Conservation (phyloP, 176 grass and related monocot species). For the Phoenix roebelenii region DNA sequence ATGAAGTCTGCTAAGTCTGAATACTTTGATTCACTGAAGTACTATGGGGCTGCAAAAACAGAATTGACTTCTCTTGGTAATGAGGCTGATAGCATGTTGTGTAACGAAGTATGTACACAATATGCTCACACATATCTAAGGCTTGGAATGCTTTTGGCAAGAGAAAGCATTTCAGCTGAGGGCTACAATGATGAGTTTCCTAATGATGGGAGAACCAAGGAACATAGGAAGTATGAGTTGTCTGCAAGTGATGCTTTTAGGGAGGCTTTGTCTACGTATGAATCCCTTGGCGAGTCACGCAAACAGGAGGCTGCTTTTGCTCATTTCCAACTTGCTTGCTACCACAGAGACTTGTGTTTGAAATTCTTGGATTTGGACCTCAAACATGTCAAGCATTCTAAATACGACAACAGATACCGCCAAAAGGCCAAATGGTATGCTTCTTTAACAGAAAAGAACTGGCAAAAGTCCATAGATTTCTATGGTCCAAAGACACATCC, state of each 20-base stretch:
- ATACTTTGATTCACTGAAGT: constrained; percentile 84
- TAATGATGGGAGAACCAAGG: constrained; percentile 16
- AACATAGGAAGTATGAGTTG: constrained; percentile 43
- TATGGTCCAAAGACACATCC: constrained; percentile 83
- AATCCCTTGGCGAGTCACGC: constrained; percentile 58
- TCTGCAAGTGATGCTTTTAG: constrained; percentile 85
- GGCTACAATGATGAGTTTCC: constrained; percentile 59
- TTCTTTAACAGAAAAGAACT: constrained; percentile 81
- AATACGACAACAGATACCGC: constrained; percentile 58
- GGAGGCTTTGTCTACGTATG: constrained; percentile 81
- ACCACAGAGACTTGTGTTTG: constrained; percentile 80
- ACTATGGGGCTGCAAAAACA: constrained; percentile 73
- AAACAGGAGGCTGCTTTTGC: constrained; percentile 93
- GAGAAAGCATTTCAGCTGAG: constrained; percentile 63
- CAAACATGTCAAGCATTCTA: constrained; percentile 60
- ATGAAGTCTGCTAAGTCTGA: constrained; percentile 70
- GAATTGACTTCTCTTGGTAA: constrained; percentile 48
- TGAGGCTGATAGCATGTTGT: constrained; percentile 42
- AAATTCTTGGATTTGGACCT: constrained; percentile 66
- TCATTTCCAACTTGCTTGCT: constrained; percentile 84
- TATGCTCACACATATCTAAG: constrained; percentile 93
- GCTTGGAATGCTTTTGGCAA: constrained; percentile 94
- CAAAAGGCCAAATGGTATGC: constrained; percentile 85
- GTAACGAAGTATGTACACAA: constrained; percentile 70
- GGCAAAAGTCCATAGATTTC: constrained; percentile 65